A percentile compares a stretch with the other conserved stretches of the same genome.
Conservation (phyloP, 768 basidiomycete genomes). For the Mycena floridula region DNA sequence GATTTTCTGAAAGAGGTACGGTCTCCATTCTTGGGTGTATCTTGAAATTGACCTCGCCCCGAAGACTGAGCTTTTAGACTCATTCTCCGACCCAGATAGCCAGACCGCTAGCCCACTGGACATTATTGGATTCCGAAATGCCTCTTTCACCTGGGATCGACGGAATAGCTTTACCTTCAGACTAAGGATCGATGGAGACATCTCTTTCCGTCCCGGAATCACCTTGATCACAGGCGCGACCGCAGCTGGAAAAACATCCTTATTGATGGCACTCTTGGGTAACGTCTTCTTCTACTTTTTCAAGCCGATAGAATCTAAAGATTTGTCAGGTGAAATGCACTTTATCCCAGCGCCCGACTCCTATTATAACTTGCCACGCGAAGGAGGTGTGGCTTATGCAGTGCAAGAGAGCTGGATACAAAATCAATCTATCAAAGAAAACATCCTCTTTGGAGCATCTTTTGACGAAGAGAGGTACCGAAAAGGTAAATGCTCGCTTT, state of each 20-base stretch:
- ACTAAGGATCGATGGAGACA: conserved; percentile 42
- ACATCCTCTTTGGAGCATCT: neutral
- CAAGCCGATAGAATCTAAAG: neutral
- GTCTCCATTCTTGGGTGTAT: conserved; percentile 1
- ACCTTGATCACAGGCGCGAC: conserved; percentile 53
- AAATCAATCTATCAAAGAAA: conserved; percentile 67
- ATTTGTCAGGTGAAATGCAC: conserved; percentile 54
- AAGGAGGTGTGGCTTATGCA: conserved; percentile 68
- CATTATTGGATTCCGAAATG: conserved; percentile 46
- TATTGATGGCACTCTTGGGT: conserved; percentile 59
- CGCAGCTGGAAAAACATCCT: conserved; percentile 45
- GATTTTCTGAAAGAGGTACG: conserved; percentile 34
- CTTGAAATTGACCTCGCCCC: neutral
- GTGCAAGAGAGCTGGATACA: conserved; percentile 85
- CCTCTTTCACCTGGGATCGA: conserved; percentile 48
- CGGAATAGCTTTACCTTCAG: conserved; percentile 36
- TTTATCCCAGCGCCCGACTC: conserved; percentile 49
- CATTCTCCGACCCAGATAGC: conserved; percentile 20
- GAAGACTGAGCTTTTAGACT: conserved; percentile 44
- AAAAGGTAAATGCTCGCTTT: conserved; percentile 75
- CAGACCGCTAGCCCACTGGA: conserved; percentile 11
- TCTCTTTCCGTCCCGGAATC: conserved; percentile 43
- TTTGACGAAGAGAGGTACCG: neutral
- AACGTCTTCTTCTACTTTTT: conserved; percentile 2
- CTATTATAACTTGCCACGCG: conserved; percentile 65